A percentile compares a stretch with the other conserved stretches of the same genome.
phyloP scores from a whole-genome alignment of 164 flowering plant species.

The Buxus sempervirens region DNA sequence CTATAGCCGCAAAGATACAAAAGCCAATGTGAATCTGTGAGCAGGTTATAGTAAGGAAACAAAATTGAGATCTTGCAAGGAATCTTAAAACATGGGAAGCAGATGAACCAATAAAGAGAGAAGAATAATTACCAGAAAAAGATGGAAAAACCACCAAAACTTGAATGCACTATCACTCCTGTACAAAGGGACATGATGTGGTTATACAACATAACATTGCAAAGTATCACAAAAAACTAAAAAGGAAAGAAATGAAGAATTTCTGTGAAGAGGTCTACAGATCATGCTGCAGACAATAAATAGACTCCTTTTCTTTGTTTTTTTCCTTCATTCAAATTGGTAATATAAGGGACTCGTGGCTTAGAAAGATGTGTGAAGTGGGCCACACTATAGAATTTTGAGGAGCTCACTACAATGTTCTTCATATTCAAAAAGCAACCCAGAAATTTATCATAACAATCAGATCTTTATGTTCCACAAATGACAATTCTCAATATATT shows the following conservation, averaged over 20 bases:
- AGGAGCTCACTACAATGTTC: neutral
- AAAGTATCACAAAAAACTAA: neutral
- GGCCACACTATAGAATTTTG: too few species aligned
- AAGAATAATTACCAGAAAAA: constrained; percentile 45
- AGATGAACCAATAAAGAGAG: neutral
- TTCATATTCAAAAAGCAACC: neutral
- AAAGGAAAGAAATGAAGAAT: neutral
- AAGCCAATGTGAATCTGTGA: constrained; percentile 64
- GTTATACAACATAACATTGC: neutral
- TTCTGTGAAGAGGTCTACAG: neutral
- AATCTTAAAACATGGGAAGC: neutral
- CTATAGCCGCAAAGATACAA: constrained; percentile 63
- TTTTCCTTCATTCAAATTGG: neutral
- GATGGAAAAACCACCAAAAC: constrained; percentile 67
- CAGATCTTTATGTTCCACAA: neutral
- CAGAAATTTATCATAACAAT: neutral
- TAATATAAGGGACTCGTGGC: too few species aligned
- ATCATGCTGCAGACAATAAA: neutral
- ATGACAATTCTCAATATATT: neutral
- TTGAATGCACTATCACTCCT: constrained; percentile 78
- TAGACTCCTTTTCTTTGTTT: neutral
- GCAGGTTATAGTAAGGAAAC: neutral
- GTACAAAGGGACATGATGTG: constrained; percentile 19
- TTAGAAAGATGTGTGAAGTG: too few species aligned
- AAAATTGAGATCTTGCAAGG: neutral